Conservation (phyloP, 768 basidiomycete genomes). For the Tylopilus vinaceipallidus region DNA sequence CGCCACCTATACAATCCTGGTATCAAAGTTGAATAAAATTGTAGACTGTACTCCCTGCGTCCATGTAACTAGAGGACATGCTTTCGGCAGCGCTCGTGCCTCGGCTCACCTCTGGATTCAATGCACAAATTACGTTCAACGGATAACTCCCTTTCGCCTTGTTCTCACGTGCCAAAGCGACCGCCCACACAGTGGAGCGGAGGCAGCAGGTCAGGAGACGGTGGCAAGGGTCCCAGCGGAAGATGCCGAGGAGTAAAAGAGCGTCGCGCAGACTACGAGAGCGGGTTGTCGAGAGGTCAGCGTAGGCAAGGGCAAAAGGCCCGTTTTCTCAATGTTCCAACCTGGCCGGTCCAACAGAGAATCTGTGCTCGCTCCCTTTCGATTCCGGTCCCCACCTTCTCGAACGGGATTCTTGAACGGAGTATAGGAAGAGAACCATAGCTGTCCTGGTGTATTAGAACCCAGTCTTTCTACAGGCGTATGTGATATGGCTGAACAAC, state of each 20-base stretch:
- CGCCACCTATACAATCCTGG: constrained; percentile 17
- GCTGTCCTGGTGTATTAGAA: constrained; percentile 44
- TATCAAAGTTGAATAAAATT: constrained; percentile 41
- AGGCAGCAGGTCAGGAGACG: no score
- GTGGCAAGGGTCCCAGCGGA: no score
- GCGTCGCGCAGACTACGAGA: no score
- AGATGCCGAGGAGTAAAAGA: no score
- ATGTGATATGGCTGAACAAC: constrained; percentile 41
- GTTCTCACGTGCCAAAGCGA: background rate
- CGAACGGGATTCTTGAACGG: constrained; percentile 40
- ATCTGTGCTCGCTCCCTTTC: constrained; percentile 10
- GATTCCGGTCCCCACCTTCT: constrained; percentile 39
- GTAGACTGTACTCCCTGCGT: constrained; percentile 34
- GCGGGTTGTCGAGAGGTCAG: no score
- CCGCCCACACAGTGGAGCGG: no score
- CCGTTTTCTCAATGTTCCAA: no score
- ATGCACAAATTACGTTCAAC: constrained; percentile 18
- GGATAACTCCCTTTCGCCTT: constrained; percentile 3
- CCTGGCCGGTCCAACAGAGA: no score
- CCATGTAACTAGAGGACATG: constrained; percentile 43
- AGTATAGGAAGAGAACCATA: constrained; percentile 43
- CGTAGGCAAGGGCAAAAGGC: no score
- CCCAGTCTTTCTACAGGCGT: constrained; percentile 22
- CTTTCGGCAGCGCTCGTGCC: constrained; percentile 43
- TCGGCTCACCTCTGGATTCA: constrained; percentile 28